A percentile compares a stretch with the other conserved stretches of the same genome.
Conservation (phyloP, 2,329 filamentous ascomycete genomes). For the Microdochium paspali region DNA sequence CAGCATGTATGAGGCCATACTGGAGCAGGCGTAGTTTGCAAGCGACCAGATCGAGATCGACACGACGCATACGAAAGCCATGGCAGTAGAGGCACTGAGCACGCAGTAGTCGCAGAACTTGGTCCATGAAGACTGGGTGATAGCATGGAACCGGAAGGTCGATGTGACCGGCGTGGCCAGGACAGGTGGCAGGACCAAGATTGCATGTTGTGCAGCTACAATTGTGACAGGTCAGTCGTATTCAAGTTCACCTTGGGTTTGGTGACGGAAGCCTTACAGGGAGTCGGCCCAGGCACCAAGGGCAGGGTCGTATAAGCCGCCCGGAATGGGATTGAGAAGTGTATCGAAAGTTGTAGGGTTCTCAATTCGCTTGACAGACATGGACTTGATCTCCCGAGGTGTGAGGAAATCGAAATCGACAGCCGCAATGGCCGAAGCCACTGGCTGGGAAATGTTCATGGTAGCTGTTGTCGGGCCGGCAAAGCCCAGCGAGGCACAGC, state of each 20-base stretch:
- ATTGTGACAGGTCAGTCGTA: neutral
- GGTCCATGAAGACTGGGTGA: conserved; percentile 94
- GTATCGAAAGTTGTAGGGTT: conserved; percentile 93
- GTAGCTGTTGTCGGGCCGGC: conserved; percentile 8
- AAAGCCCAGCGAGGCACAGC: neutral
- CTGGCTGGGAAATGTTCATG: conserved; percentile 71
- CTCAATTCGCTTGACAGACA: conserved; percentile 91
- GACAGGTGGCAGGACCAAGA: conserved; percentile 70
- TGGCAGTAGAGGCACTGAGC: conserved; percentile 89
- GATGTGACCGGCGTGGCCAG: conserved; percentile 91
- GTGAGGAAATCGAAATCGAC: conserved; percentile 87
- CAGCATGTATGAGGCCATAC: conserved; percentile 61
- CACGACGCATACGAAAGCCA: conserved; percentile 68
- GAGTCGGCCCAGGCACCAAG: conserved; percentile 84
- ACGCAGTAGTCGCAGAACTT: conserved; percentile 74
- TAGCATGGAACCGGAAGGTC: conserved; percentile 90
- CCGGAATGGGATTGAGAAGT: conserved; percentile 78
- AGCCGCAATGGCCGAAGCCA: conserved; percentile 72
- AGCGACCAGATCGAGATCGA: conserved; percentile 66
- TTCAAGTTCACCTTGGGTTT: neutral
- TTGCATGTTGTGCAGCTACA: conserved; percentile 85
- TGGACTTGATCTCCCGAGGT: conserved; percentile 69
- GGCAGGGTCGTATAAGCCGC: conserved; percentile 86
- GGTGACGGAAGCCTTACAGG: conserved; percentile 45
- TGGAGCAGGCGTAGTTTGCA: conserved; percentile 83